Evolutionary conservation across 257 asterid species (phyloP).

Genomic region (Leptodermis oblonga): DNA sequence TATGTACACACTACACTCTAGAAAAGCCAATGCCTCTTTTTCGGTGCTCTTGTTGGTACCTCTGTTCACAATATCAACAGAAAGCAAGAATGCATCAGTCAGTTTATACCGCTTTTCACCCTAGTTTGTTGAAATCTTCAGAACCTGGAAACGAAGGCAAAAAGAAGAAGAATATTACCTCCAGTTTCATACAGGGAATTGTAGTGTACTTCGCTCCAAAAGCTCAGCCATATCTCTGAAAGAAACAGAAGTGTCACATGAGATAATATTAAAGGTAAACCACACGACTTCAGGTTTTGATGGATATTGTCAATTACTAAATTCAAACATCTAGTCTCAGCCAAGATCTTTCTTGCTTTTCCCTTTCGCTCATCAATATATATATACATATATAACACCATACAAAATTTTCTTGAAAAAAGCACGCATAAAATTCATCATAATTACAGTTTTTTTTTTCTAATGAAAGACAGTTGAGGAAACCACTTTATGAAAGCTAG

Average conservation of each 20-base stretch:
- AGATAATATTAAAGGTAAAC: neutral
- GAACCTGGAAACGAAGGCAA: neutral
- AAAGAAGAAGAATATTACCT: conserved; percentile 34
- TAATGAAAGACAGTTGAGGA: no score
- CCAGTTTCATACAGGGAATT: conserved; percentile 79
- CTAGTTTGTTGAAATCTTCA: neutral
- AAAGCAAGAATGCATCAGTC: conserved; percentile 7
- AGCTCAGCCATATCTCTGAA: conserved; percentile 91
- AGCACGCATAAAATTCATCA: no score
- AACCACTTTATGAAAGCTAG: no score
- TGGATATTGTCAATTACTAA: neutral
- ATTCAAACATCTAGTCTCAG: neutral
- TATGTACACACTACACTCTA: conserved; percentile 17
- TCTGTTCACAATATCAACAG: conserved; percentile 35
- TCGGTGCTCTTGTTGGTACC: conserved; percentile 56
- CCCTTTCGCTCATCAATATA: no score
- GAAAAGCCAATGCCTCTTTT: conserved; percentile 82
- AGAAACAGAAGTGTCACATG: neutral
- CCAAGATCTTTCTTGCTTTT: neutral
- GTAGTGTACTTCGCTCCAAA: conserved; percentile 98
- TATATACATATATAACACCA: no score
- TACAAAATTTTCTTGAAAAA: no score
- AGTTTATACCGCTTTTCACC: neutral
- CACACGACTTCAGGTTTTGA: neutral
- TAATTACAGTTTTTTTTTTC: no score